These are phyloP conservation scores for Solanum chmielewskii DNA, from an alignment of 257 asterid genomes.

Conservation along the genomic window DNA sequence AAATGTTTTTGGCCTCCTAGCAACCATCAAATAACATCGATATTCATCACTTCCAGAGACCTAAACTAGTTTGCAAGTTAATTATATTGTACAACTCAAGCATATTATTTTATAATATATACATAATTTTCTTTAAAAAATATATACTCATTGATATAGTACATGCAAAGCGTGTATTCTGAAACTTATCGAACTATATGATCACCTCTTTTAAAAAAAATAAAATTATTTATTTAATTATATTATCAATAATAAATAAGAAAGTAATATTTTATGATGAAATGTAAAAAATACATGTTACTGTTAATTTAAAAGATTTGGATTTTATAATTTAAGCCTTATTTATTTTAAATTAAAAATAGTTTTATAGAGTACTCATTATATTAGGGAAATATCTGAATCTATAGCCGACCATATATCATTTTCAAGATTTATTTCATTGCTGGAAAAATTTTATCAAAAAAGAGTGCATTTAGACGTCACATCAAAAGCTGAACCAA, in stretches of 20 bases:
- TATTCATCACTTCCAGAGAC: not conserved
- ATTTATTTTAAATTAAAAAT: too few relatives aligned
- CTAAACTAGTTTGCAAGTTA: not conserved
- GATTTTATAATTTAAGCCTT: too few relatives aligned
- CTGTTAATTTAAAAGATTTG: too few relatives aligned
- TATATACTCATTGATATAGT: too few relatives aligned
- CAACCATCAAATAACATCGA: not conserved
- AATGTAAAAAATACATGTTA: not conserved
- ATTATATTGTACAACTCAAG: not conserved
- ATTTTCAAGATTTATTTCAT: too few relatives aligned
- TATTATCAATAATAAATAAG: too few relatives aligned
- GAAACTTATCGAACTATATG: not conserved
- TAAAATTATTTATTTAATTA: too few relatives aligned
- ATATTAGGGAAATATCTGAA: not conserved
- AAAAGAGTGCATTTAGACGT: too few relatives aligned
- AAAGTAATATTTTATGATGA: not conserved
- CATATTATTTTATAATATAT: too few relatives aligned
- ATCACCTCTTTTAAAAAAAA: not conserved
- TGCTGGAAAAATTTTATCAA: too few relatives aligned
- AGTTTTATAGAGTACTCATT: not conserved
- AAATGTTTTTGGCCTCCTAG: not conserved
- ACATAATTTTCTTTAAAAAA: not conserved
- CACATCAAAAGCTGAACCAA: not conserved
- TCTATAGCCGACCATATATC: too few relatives aligned
- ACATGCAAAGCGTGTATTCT: not conserved